Evolutionary conservation across 2,329 filamentous ascomycete species (phyloP).

Genomic region (Plectosphaerella cucumerina): DNA sequence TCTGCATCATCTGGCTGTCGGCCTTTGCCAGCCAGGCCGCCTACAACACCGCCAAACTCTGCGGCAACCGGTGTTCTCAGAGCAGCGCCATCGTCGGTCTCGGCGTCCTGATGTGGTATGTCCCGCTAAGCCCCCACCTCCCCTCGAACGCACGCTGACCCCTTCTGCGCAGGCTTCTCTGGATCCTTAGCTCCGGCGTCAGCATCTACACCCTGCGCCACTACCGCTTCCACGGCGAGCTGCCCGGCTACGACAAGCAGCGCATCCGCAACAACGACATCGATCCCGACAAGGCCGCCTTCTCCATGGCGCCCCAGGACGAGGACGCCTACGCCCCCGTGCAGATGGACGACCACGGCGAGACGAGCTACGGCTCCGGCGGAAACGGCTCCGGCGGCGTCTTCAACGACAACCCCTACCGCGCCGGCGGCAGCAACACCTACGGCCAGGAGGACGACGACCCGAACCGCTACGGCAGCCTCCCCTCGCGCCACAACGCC

Average conservation of each 20-base stretch:
- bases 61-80: slow-evolving; percentile 51
- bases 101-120: slow-evolving; percentile 60
- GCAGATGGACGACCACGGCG: slow-evolving; percentile 49
- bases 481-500: slow-evolving; percentile 31
- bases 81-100: slow-evolving; percentile 62
- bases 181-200: slow-evolving; percentile 46
- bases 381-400: slow-evolving; percentile 23
- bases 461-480: slow-evolving; percentile 32
- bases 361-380: slow-evolving; percentile 27
- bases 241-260: slow-evolving; percentile 57
- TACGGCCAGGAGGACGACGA: slow-evolving; percentile 27
- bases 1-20: slow-evolving; percentile 60
- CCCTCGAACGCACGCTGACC: slow-evolving; percentile 8
- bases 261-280: slow-evolving; percentile 46
- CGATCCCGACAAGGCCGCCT: slow-evolving; percentile 66
- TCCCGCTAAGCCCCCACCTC: slow-evolving; percentile 10
- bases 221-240: slow-evolving; percentile 56
- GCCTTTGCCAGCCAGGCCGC: slow-evolving; percentile 63
- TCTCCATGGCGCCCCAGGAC: slow-evolving; percentile 63
- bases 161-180: slow-evolving; percentile 45
- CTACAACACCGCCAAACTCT: slow-evolving; percentile 54
- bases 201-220: slow-evolving; percentile 58
- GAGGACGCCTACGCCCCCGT: slow-evolving; percentile 63
- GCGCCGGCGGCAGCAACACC: slow-evolving; percentile 18
- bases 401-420: slow-evolving; percentile 32